Conservation (phyloP, 2,329 filamentous ascomycete genomes). For the Pyrenophora graminea region DNA sequence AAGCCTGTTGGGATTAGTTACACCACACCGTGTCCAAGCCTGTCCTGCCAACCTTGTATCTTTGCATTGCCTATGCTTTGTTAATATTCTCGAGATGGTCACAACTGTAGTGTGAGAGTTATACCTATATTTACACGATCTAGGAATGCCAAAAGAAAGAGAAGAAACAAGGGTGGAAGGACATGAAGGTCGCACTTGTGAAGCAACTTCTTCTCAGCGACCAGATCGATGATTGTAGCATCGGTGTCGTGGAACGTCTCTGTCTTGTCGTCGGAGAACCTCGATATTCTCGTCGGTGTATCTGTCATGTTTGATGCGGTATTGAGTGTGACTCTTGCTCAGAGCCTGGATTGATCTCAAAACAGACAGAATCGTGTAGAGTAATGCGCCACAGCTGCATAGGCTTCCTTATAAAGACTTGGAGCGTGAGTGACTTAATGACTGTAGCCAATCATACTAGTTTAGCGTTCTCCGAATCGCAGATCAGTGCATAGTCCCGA, state of each 20-base stretch:
- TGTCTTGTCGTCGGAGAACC: constrained; percentile 23
- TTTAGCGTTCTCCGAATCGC: neutral
- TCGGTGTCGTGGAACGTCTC: constrained; percentile 33
- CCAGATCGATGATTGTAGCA: constrained; percentile 36
- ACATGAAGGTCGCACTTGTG: constrained; percentile 56
- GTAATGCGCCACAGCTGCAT: neutral
- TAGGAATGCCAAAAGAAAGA: constrained; percentile 43
- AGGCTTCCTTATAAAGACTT: neutral
- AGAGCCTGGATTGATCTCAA: neutral
- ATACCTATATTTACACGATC: constrained; percentile 25
- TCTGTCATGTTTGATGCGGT: constrained; percentile 15
- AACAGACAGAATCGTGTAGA: neutral
- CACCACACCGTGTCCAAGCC: neutral
- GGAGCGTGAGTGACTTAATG: neutral
- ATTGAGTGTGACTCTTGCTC: neutral
- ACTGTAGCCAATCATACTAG: neutral
- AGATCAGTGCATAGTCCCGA: too few species aligned
- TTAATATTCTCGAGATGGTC: neutral
- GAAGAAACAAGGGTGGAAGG: constrained; percentile 53
- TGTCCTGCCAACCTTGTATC: constrained; percentile 39
- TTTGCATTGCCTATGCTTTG: constrained; percentile 44
- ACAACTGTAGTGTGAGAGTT: neutral
- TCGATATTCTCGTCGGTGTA: neutral
- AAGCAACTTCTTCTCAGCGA: constrained; percentile 52
- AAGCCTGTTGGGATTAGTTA: constrained; percentile 16